Evolutionary conservation across 2,329 filamentous ascomycete species (phyloP).

Genomic region (Fusarium agapanthi): DNA sequence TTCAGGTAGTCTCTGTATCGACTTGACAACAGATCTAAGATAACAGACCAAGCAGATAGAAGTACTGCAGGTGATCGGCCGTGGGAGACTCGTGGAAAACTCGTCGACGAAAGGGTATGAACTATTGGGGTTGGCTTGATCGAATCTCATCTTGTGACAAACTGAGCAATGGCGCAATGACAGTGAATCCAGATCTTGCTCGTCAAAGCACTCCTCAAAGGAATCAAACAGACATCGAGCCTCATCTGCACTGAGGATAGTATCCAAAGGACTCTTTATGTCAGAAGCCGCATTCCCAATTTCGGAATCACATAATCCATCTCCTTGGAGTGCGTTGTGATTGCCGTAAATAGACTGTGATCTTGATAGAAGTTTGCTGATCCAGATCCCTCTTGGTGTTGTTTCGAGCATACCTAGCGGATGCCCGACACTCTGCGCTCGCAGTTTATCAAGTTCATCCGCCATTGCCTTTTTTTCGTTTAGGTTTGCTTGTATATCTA

Average conservation of each 20-base stretch:
- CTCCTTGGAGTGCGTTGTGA: rapidly evolving
- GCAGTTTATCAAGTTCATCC: neutral
- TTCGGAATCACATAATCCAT: too few relatives aligned
- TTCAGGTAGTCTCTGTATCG: neutral
- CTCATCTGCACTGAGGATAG: neutral
- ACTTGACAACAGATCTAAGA: neutral
- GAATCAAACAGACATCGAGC: neutral
- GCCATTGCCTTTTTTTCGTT: neutral
- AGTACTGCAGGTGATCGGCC: neutral
- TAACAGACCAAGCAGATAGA: neutral
- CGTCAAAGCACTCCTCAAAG: neutral
- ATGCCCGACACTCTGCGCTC: neutral
- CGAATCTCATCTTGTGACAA: neutral
- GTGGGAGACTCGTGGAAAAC: neutral
- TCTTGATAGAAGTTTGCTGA: neutral
- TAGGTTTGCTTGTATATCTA: neutral
- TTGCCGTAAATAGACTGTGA: neutral
- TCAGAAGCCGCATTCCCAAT: neutral
- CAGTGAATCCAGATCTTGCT: neutral
- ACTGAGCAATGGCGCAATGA: neutral
- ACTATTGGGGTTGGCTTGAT: neutral
- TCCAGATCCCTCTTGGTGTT: neutral
- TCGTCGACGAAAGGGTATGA: neutral
- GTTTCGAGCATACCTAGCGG: neutral
- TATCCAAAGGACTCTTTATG: neutral